Evolutionary conservation across 768 basidiomycete genomes (phyloP), one percentile per base, ranked within the genome.

Genomic region (Flagelloscypha sp.): DNA sequence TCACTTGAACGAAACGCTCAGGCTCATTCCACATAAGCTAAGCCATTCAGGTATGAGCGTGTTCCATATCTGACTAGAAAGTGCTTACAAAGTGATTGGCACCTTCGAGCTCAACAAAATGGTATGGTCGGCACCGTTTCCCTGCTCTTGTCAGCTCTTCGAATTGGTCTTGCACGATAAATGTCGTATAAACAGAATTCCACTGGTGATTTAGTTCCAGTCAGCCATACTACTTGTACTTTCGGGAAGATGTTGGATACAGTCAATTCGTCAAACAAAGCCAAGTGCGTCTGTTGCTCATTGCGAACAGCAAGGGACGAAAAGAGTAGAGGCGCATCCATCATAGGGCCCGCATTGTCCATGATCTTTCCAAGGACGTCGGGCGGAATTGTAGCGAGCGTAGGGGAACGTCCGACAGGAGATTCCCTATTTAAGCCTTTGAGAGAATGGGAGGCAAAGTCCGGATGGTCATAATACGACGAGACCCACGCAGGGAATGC

Each of bases 71-170:
- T n/a, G n/a, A n/a, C n/a, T n/a, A 20, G 16, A 30, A 33, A 15
- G 7, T 23, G 48, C 61, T 38, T 35, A 65, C 62, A 35, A 63
- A 59, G 37, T 65, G 62, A 42, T 65, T 62, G 4, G 45, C 54
- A 6, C 45, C 43, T 13, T 51, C 41, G 13, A 59, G 37, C 2
- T 43, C 29, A 8, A 53, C 11, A 33, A 59, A 57, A 7, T 40
- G 23, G n/a, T 52, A 40, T 3, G 46, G 33, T 12, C 58, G 45
- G 19, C 47, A 19, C 25, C 48, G 44, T 22, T 48, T 39, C 0
- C 53, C 54, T 3, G 42, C 32, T 2, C 18, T 29, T 11, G 34
- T 21, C 15, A 32, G 27, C 31, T 57, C 49, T 15, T 51, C 21
- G 29, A 56, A 47, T 17, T 37, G 9, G 12, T 35, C 36, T 36